A percentile compares a stretch with the other conserved stretches of the same genome.
Conservation (phyloP, 331 rosid species). For the Pyracantha coccinea region DNA sequence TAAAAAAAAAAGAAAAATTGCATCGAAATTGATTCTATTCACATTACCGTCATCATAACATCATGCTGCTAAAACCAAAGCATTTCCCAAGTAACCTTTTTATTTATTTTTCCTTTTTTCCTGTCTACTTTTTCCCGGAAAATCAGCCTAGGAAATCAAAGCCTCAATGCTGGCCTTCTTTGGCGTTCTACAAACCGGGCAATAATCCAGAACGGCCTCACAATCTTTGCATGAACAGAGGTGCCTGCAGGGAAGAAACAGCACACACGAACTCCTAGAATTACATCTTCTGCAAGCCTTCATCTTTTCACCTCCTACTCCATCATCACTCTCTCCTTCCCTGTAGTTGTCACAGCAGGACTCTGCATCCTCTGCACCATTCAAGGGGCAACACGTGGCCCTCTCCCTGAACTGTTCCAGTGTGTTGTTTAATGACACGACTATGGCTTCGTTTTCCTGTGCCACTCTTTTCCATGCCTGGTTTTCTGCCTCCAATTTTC, state of each 20-base stretch:
- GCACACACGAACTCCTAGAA: conserved; percentile 25
- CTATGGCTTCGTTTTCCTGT: conserved; percentile 51
- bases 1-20: not conserved
- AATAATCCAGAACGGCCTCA: conserved; percentile 47
- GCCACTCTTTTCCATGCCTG: conserved; percentile 48
- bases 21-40: conserved; percentile 24
- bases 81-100: no score
- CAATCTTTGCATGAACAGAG: conserved; percentile 78
- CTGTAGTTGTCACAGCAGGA: conserved; percentile 41
- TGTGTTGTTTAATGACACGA: conserved; percentile 30
- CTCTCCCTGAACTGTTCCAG: conserved; percentile 46
- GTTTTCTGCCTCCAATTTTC: conserved; percentile 51
- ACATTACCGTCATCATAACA: conserved; percentile 5
- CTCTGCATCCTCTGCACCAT: conserved; percentile 38
- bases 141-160: conserved; percentile 42
- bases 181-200: conserved; percentile 59
- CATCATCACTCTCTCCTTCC: not conserved
- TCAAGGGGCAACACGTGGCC: conserved; percentile 13
- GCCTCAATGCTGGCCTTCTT: conserved; percentile 71
- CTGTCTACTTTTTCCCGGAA: conserved; percentile 21
- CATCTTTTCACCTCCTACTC: not conserved
- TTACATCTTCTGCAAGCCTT: conserved; percentile 49
- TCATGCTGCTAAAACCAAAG: not conserved
- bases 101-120: not conserved
- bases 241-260: conserved; percentile 85